phyloP scores from a whole-genome alignment of 2,329 filamentous ascomycete species.

The Sporothrix pallida region DNA sequence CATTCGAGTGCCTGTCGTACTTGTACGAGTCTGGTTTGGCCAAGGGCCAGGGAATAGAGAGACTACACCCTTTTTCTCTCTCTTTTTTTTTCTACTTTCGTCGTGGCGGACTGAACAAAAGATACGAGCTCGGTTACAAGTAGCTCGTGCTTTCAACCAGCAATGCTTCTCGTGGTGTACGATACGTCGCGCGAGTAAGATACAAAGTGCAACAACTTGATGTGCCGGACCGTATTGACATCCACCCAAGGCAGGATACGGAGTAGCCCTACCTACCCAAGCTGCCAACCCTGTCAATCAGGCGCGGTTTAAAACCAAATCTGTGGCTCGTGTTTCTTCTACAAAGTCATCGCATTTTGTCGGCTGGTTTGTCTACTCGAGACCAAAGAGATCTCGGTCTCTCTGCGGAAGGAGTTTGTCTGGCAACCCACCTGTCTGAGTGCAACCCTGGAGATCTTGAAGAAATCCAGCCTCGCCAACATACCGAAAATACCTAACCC shows the following conservation, averaged over 20 bases:
- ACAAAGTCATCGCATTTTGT: not conserved
- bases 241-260: not conserved
- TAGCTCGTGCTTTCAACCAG: not conserved
- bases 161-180: not conserved
- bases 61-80: not conserved
- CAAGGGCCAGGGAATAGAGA: not conserved
- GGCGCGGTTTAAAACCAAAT: not conserved
- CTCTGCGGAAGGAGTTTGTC: not conserved
- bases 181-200: not conserved
- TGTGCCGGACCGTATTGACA: not conserved
- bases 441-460: conserved; percentile 1
- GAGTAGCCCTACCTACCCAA: not conserved
- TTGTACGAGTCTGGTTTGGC: conserved; percentile 10
- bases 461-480: not conserved
- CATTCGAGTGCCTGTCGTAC: not conserved
- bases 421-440: not conserved
- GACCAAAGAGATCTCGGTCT: not conserved
- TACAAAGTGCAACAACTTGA: not conserved
- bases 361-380: not conserved
- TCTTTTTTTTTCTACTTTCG: conserved; percentile 7
- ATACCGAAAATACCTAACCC: conserved; percentile 29
- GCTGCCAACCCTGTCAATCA: not conserved
- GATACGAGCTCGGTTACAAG: not conserved
- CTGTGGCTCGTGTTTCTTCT: not conserved
- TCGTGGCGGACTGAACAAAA: not conserved